phyloP scores from a whole-genome alignment of 208 protist genomes.

The Herpetomonas muscarum region DNA sequence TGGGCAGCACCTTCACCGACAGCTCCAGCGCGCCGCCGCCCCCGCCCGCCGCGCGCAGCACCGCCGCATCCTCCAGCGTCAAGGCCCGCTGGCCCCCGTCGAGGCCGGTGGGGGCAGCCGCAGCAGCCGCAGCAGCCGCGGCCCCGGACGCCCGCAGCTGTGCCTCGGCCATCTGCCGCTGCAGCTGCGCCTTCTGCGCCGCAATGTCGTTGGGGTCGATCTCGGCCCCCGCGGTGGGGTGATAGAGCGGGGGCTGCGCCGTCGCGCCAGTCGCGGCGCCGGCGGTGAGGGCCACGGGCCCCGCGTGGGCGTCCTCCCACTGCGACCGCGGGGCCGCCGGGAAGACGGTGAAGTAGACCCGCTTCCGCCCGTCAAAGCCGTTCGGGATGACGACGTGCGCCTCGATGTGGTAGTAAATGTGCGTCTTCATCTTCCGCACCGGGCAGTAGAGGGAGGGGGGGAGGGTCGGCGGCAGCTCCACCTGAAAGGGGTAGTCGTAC shows the following conservation, averaged over 20 bases:
- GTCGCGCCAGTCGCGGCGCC: background rate
- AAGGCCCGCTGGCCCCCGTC: background rate
- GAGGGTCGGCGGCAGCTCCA: slow-evolving; percentile 9
- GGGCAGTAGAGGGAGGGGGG: slow-evolving; percentile 15
- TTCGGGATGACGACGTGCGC: slow-evolving; percentile 15
- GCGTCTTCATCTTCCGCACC: slow-evolving; percentile 9
- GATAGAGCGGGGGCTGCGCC: no score
- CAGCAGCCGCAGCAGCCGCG: no score
- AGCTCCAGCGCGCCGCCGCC: background rate
- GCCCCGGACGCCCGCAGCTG: no score
- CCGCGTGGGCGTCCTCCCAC: background rate
- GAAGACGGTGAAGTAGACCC: slow-evolving; percentile 5
- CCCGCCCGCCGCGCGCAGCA: background rate
- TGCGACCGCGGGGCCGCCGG: background rate
- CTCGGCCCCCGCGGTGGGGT: no score
- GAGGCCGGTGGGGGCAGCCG: no score
- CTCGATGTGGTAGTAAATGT: slow-evolving; percentile 3
- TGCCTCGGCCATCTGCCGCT: no score
- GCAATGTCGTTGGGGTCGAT: no score
- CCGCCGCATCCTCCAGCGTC: background rate
- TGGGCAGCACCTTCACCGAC: background rate
- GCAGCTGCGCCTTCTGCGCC: no score
- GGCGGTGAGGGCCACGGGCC: background rate
- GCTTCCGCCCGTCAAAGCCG: slow-evolving; percentile 14
- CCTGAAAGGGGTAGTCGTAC: slow-evolving; percentile 19